A percentile compares a stretch with the other conserved stretches of the same genome.
phyloP scores from a whole-genome alignment of 306 rosid genomes.

The Dryas octopetala region DNA sequence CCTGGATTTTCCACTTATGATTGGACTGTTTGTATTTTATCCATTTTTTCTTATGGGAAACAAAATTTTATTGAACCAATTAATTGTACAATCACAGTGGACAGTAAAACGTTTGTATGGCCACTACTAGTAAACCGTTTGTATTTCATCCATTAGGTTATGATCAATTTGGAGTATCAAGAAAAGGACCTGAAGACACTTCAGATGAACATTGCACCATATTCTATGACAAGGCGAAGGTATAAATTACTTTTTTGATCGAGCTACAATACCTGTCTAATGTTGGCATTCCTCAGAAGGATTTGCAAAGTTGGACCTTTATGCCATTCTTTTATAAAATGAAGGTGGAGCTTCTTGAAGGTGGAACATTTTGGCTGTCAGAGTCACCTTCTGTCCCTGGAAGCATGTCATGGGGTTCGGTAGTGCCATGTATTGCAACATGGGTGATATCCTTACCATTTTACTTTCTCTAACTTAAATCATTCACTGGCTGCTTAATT shows the following conservation, averaged over 20 bases:
- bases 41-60: not conserved
- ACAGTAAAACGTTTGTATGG: not conserved
- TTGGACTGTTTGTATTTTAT: not conserved
- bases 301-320: slow-evolving; percentile 8
- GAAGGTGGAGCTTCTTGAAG: slow-evolving; percentile 92
- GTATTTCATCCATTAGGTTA: slow-evolving; percentile 52
- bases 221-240: slow-evolving; percentile 92
- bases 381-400: slow-evolving; percentile 98
- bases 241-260: slow-evolving; percentile 16
- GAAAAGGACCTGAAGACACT: slow-evolving; percentile 79
- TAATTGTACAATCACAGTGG: not conserved
- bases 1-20: not conserved
- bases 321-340: slow-evolving; percentile 22
- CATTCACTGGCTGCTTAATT: slow-evolving; percentile 9
- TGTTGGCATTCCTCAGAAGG: not conserved
- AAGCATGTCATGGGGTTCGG: slow-evolving; percentile 96
- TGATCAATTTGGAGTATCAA: slow-evolving; percentile 86
- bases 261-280: slow-evolving; percentile 12
- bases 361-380: slow-evolving; percentile 98
- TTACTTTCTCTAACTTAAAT: slow-evolving; percentile 20
- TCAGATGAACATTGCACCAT: slow-evolving; percentile 91
- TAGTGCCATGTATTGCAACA: slow-evolving; percentile 85
- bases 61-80: not conserved
- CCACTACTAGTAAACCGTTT: not conserved
- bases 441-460: slow-evolving; percentile 92